Evolutionary conservation across 306 rosid genomes (phyloP).

Genomic region (Lithocarpus polystachyus): DNA sequence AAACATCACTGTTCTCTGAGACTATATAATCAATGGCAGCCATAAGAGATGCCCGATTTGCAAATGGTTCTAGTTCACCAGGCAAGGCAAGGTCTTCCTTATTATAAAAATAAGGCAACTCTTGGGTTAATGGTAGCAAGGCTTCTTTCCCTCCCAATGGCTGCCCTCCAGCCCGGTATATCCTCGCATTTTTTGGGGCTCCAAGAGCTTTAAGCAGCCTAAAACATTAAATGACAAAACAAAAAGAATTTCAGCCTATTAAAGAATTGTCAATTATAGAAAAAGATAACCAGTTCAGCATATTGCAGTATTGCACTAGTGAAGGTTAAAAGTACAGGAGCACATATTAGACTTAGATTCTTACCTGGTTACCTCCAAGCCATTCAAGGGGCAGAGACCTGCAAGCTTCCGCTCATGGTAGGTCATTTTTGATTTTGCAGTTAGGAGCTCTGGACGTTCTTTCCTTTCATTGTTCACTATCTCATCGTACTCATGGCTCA

Average conservation of each 20-base stretch:
- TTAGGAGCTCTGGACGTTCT: conserved; percentile 79
- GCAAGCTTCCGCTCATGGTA: conserved; percentile 87
- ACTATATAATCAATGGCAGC: conserved; percentile 94
- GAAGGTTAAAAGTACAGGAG: neutral
- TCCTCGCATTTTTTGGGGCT: conserved; percentile 72
- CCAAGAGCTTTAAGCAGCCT: conserved; percentile 91
- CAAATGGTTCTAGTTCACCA: conserved; percentile 72
- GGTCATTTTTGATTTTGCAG: conserved; percentile 84
- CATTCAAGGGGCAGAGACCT: conserved; percentile 91
- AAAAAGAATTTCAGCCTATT: neutral
- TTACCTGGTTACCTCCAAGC: conserved; percentile 79
- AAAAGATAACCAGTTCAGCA: neutral
- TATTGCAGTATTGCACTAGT: neutral
- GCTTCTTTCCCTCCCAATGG: conserved; percentile 95
- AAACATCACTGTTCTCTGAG: conserved; percentile 80
- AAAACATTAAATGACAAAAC: conserved; percentile 15
- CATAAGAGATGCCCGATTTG: conserved; percentile 74
- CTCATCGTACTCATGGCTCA: conserved; percentile 68
- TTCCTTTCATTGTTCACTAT: conserved; percentile 66
- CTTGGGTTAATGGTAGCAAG: conserved; percentile 57
- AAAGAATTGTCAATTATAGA: neutral
- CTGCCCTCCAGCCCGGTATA: conserved; percentile 94
- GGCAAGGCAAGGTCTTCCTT: conserved; percentile 83
- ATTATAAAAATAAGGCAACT: conserved; percentile 63
- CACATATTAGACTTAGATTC: neutral